Evolutionary conservation across 1,139 yeast genomes (phyloP).

Genomic region (Dujonia santamariae): DNA sequence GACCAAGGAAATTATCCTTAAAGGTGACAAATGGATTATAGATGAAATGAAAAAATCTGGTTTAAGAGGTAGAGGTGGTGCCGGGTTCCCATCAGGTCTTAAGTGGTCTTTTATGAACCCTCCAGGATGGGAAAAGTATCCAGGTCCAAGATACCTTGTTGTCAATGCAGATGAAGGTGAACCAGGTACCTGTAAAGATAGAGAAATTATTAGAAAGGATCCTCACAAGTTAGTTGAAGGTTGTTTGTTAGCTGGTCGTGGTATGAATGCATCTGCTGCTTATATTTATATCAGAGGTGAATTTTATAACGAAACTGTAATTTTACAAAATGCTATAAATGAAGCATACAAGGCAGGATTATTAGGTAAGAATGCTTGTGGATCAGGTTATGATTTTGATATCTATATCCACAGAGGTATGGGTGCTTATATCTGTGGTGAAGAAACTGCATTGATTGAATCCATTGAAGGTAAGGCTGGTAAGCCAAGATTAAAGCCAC

Average conservation of each 20-base stretch:
- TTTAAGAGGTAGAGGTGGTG: slow-evolving; percentile 89
- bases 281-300: slow-evolving; percentile 88
- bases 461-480: slow-evolving; percentile 90
- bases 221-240: slow-evolving; percentile 90
- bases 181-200: slow-evolving; percentile 90
- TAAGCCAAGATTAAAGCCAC: slow-evolving; percentile 89
- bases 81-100: slow-evolving; percentile 87
- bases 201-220: slow-evolving; percentile 85
- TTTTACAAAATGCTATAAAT: slow-evolving; percentile 74
- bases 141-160: slow-evolving; percentile 80
- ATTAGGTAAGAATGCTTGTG: slow-evolving; percentile 81
- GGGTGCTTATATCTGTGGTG: slow-evolving; percentile 92
- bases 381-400: slow-evolving; percentile 80
- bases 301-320: slow-evolving; percentile 73
- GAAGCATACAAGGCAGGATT: slow-evolving; percentile 81
- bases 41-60: slow-evolving; percentile 84
- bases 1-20: slow-evolving; percentile 76
- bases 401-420: slow-evolving; percentile 82
- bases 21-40: slow-evolving; percentile 87
- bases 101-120: slow-evolving; percentile 95
- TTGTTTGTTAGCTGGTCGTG: slow-evolving; percentile 82
- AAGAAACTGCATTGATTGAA: slow-evolving; percentile 85
- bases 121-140: slow-evolving; percentile 88
- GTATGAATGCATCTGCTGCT: slow-evolving; percentile 91
- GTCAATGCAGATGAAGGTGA: slow-evolving; percentile 94